Base-by-base conservation (phyloP, 768 basidiomycete genomes). In the Neoboletus subvelutipes region DNA sequence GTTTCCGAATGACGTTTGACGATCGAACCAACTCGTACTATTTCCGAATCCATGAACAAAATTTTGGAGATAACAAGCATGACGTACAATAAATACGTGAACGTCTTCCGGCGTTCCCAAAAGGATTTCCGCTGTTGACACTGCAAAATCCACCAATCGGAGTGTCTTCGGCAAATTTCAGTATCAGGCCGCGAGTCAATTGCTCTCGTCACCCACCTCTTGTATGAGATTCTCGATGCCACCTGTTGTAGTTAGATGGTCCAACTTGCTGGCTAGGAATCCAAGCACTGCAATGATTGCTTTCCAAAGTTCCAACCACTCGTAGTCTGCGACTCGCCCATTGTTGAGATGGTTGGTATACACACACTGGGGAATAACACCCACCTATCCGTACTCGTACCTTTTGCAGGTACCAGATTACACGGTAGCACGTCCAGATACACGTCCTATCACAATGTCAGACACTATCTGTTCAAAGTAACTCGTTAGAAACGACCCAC, bases 11-110 rank as follows among this genome's bases (percentile, higher is more conserved):
- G 37, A 75, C 68, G 3, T 74, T 60, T 5, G 81, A 75, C 6
- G 83, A 83, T 20, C 86, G 80, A 22, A 87, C 80, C 20, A 88
- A 74, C 60, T 89, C 86, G 58, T 89, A 88, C 85, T 88, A 31
- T 48, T 15, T 17, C 31, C 34, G 43, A 20, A 22, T 33, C 31
- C 45, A 40, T 57, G 54, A 49, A 39, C 36, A 53, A 31, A 8
- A 1, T 40, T 41, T 31, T 17, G 36, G 45, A 49, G 50, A 42
- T 28, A 58, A 34, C 36, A 53, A n/a, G 8, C 28, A 1, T 29
- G 34, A 72, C 85, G 63, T 70, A 88, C 88, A 53, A 88, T 77
- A 26, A 88, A 74, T 52, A 83, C 82, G 56, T 88, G 84, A 6
- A 84, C 55, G 10, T 83, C 78, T 24, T 70, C 69, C 5, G 87